Percentiles rank a stretch among this genome's conserved stretches.
These are phyloP conservation scores for Gracilariopsis chorda DNA, from an alignment of 23 red algal species.

Conservation along the genomic window DNA sequence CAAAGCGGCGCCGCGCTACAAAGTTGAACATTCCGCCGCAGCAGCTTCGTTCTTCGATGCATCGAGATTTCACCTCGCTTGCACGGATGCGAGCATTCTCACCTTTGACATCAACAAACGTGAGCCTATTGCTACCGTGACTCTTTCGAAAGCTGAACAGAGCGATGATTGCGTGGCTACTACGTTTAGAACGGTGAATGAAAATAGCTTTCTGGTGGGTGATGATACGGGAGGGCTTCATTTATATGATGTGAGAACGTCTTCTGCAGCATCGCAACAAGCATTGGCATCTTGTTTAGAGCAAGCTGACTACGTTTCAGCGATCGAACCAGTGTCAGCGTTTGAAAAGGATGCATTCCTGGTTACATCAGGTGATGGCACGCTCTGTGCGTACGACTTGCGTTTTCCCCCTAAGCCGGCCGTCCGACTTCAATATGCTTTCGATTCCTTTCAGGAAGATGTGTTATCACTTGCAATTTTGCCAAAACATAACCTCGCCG, in stretches of 20 bases:
- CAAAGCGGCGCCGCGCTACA: background rate
- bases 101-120: background rate
- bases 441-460: slow-evolving; percentile 42
- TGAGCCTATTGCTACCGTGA: background rate
- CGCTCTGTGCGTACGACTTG: slow-evolving; percentile 62
- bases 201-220: background rate
- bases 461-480: slow-evolving; percentile 48
- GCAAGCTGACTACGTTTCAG: slow-evolving; percentile 65
- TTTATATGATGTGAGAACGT: background rate
- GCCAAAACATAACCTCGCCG: background rate
- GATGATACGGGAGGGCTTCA: slow-evolving; percentile 21
- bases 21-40: background rate
- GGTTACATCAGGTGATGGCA: slow-evolving; percentile 38
- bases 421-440: slow-evolving; percentile 2
- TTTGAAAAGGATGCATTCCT: background rate
- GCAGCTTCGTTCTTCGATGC: background rate
- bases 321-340: background rate
- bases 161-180: background rate
- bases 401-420: background rate
- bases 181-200: background rate
- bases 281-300: background rate
- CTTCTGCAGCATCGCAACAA: background rate
- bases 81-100: background rate
- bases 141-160: background rate
- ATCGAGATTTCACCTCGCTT: background rate